phyloP scores from a whole-genome alignment of 2,329 filamentous ascomycete species.

The Aspergillus calidoustus region DNA sequence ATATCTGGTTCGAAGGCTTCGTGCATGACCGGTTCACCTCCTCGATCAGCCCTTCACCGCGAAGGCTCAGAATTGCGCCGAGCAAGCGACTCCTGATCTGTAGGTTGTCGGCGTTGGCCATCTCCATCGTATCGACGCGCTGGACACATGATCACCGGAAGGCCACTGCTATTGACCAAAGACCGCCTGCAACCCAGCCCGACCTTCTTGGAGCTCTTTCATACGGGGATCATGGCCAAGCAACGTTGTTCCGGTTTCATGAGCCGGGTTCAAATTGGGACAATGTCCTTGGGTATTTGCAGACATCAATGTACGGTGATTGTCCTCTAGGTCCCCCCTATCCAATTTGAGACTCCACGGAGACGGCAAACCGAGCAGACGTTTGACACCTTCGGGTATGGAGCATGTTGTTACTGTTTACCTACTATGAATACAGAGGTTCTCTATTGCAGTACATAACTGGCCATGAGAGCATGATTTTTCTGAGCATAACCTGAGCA shows the following conservation, averaged over 20 bases:
- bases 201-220: too few relatives aligned
- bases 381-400: neutral
- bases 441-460: neutral
- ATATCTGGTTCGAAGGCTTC: neutral
- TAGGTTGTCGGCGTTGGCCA: neutral
- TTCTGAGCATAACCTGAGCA: neutral
- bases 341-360: neutral
- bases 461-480: conserved; percentile 1
- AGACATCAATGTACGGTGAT: conserved; percentile 1
- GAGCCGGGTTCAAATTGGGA: conserved; percentile 1
- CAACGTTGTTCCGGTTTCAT: conserved; percentile 3
- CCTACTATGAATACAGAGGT: conserved; percentile 3
- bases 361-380: conserved; percentile 5
- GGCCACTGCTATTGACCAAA: conserved; percentile 9
- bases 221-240: neutral
- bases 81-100: neutral
- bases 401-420: conserved; percentile 5
- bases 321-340: neutral
- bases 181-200: neutral
- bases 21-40: conserved; percentile 8
- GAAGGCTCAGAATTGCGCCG: neutral
- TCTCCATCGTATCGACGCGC: neutral
- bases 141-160: neutral
- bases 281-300: conserved; percentile 4
- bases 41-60: neutral